Conservation (phyloP, 2,329 filamentous ascomycete species). For the Knoxdaviesia proteae region DNA sequence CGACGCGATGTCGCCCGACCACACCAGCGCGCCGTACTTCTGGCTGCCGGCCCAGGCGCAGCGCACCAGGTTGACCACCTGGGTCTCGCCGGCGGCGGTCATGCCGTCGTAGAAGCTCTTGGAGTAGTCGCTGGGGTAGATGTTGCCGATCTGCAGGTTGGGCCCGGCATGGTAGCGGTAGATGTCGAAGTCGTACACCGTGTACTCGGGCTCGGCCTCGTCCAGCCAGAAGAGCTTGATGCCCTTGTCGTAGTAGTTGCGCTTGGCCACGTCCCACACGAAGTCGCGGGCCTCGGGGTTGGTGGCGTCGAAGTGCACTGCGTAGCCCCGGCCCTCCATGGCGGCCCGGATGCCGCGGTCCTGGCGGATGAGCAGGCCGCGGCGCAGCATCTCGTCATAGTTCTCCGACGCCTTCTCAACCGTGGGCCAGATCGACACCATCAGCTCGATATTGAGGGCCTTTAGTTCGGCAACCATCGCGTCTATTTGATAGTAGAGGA, state of each 20-base stretch:
- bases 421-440: conserved; percentile 51
- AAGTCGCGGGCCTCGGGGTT: conserved; percentile 36
- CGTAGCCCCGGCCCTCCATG: conserved; percentile 38
- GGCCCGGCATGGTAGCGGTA: conserved; percentile 32
- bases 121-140: conserved; percentile 37
- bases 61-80: conserved; percentile 33
- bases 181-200: conserved; percentile 43
- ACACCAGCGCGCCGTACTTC: conserved; percentile 42
- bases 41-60: conserved; percentile 34
- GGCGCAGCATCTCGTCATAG: conserved; percentile 38
- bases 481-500: conserved; percentile 13
- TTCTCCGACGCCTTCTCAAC: conserved; percentile 38
- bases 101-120: conserved; percentile 39
- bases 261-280: conserved; percentile 35
- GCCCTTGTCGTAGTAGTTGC: conserved; percentile 40
- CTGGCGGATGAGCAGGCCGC: conserved; percentile 35
- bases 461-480: conserved; percentile 43
- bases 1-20: conserved; percentile 46
- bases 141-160: conserved; percentile 28
- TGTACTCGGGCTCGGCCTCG: conserved; percentile 47
- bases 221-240: conserved; percentile 49
- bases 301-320: conserved; percentile 41
- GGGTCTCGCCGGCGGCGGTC: conserved; percentile 25
- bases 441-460: conserved; percentile 37
- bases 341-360: conserved; percentile 37